Conservation (phyloP, 2,329 filamentous ascomycete genomes). For the Penicillium palitans region DNA sequence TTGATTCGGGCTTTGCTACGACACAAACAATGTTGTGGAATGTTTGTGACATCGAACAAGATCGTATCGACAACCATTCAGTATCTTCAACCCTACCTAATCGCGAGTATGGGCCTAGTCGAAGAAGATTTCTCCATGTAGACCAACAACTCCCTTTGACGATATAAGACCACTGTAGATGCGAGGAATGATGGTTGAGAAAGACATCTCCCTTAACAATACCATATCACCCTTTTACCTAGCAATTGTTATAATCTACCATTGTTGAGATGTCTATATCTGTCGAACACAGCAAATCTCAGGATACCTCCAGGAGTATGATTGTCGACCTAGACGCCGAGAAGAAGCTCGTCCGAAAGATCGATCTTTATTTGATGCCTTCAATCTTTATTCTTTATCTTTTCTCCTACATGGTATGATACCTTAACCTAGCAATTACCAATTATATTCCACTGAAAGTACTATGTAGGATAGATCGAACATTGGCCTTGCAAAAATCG, state of each 20-base stretch:
- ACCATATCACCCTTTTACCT: too few relatives aligned
- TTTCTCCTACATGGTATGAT: conserved; percentile 4
- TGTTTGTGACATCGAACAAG: neutral
- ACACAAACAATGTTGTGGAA: neutral
- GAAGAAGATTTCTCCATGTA: neutral
- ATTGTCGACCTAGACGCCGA: neutral
- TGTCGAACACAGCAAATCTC: neutral
- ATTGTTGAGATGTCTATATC: neutral
- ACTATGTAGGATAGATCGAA: conserved; percentile 6
- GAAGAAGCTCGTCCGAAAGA: conserved; percentile 5
- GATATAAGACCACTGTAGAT: neutral
- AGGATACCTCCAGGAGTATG: neutral
- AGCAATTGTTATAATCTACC: neutral
- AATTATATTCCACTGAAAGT: neutral
- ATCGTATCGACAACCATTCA: neutral
- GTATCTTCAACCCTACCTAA: neutral
- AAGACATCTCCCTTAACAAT: neutral
- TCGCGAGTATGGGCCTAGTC: neutral
- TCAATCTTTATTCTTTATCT: conserved; percentile 7
- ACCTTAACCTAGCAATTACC: neutral
- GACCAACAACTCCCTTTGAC: neutral
- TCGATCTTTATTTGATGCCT: conserved; percentile 8
- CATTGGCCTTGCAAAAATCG: conserved; percentile 8
- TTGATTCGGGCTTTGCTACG: neutral
- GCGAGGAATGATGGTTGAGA: neutral